phyloP scores from a whole-genome alignment of 495 filamentous ascomycete genomes.

The Stereocaulon alpinum region DNA sequence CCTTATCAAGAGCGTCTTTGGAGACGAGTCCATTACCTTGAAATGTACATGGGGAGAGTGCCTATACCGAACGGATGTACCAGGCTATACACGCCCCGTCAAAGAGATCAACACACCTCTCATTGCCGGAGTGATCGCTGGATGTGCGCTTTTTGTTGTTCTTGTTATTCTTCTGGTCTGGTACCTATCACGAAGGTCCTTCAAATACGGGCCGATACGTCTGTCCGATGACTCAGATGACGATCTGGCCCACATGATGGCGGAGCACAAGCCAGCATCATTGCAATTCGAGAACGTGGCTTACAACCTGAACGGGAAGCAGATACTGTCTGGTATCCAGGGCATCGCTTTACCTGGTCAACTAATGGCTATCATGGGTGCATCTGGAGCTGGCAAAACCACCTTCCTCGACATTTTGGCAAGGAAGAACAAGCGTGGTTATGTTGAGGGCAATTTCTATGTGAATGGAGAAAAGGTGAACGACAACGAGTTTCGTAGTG shows the following conservation, averaged over 20 bases:
- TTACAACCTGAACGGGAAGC: slow-evolving; percentile 76
- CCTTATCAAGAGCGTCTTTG: slow-evolving; percentile 78
- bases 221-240: slow-evolving; percentile 84
- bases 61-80: slow-evolving; percentile 81
- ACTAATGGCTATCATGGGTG: slow-evolving; percentile 95
- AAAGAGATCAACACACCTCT: slow-evolving; percentile 96
- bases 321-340: slow-evolving; percentile 70
- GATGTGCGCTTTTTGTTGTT: slow-evolving; percentile 76
- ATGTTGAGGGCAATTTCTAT: slow-evolving; percentile 71
- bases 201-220: slow-evolving; percentile 61
- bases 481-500: slow-evolving; percentile 77
- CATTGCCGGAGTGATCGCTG: slow-evolving; percentile 89
- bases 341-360: slow-evolving; percentile 84
- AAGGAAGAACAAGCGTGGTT: slow-evolving; percentile 90
- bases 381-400: slow-evolving; percentile 94
- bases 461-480: slow-evolving; percentile 86
- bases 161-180: slow-evolving; percentile 72
- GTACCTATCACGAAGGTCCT: slow-evolving; percentile 71
- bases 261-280: slow-evolving; percentile 82
- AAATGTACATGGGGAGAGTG: slow-evolving; percentile 83
- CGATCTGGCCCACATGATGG: slow-evolving; percentile 71
- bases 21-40: slow-evolving; percentile 77
- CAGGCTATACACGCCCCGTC: slow-evolving; percentile 76
- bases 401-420: slow-evolving; percentile 96
- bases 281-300: slow-evolving; percentile 82